phyloP scores from a whole-genome alignment of 306 rosid genomes.

The Medicago lupulina region DNA sequence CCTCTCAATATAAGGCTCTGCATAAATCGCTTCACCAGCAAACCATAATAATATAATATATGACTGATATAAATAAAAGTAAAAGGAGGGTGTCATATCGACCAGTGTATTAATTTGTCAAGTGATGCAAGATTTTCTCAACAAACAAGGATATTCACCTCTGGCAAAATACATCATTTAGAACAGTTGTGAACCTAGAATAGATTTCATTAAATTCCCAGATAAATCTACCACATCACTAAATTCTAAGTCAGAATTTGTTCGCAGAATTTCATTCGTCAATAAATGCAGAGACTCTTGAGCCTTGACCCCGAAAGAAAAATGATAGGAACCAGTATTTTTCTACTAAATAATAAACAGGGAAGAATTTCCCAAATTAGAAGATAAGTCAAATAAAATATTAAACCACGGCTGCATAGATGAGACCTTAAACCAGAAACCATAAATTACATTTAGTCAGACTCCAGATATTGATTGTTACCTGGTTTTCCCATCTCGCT shows the following conservation, averaged over 20 bases:
- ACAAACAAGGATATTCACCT: constrained; percentile 11
- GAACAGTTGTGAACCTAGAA: background rate
- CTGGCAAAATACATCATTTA: background rate
- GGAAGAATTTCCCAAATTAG: constrained; percentile 1
- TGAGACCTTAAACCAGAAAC: constrained; percentile 29
- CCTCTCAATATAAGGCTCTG: background rate
- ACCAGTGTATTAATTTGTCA: constrained; percentile 4
- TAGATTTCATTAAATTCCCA: constrained; percentile 9
- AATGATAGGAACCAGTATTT: background rate
- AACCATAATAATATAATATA: background rate
- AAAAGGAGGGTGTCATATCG: background rate
- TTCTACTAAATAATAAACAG: background rate
- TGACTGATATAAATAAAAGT: constrained; percentile 14
- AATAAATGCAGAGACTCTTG: constrained; percentile 10
- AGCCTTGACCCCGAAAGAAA: constrained; percentile 3
- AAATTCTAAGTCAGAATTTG: background rate
- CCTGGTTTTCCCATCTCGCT: constrained; percentile 87
- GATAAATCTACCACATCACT: background rate
- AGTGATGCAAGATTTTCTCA: constrained; percentile 29
- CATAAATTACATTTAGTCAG: constrained; percentile 36
- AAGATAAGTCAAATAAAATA: constrained; percentile 10
- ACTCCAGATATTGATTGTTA: constrained; percentile 38
- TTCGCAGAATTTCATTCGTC: constrained; percentile 6
- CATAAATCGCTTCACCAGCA: constrained; percentile 6
- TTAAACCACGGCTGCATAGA: constrained; percentile 18